Conservation (phyloP, 352 stramenopile genomes). For the Globisporangium radiosum region DNA sequence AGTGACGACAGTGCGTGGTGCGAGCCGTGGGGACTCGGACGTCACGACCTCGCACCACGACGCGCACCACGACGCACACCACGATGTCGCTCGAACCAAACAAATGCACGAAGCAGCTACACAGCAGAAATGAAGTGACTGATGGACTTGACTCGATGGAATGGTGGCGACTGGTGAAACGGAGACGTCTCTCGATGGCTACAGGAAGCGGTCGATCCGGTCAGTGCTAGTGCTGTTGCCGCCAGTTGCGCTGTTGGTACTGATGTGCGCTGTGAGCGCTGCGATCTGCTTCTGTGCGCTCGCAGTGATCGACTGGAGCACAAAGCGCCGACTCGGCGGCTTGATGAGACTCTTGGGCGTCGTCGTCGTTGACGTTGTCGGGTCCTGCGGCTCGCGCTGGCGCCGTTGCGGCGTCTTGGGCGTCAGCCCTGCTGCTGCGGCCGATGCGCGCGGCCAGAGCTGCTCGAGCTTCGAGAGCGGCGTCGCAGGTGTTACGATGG, state of each 20-base stretch:
- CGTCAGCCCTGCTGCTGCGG: background rate
- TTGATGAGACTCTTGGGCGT: conserved; percentile 2
- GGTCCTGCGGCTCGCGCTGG: background rate
- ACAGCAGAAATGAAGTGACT: too few relatives aligned
- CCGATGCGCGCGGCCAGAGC: conserved; percentile 1
- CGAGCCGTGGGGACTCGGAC: too few relatives aligned
- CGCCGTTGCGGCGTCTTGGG: conserved; percentile 1
- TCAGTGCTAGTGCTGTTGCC: background rate
- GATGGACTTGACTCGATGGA: background rate
- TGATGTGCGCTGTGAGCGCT: background rate
- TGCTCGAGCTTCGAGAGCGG: conserved; percentile 9
- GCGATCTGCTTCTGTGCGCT: background rate
- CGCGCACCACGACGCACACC: too few relatives aligned
- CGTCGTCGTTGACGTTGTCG: background rate
- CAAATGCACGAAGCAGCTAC: too few relatives aligned
- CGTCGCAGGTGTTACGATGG: background rate
- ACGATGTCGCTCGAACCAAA: too few relatives aligned
- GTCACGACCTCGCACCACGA: too few relatives aligned
- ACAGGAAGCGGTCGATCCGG: background rate
- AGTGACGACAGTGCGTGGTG: background rate
- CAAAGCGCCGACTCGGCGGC: background rate
- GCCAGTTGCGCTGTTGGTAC: background rate
- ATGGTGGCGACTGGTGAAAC: background rate
- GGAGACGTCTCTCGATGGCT: background rate
- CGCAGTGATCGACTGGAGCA: conserved; percentile 1